Evolutionary conservation across 1,284 basidiomycete species (phyloP), one percentile per base, ranked within the genome.

Genomic region (Trametes polyzona): DNA sequence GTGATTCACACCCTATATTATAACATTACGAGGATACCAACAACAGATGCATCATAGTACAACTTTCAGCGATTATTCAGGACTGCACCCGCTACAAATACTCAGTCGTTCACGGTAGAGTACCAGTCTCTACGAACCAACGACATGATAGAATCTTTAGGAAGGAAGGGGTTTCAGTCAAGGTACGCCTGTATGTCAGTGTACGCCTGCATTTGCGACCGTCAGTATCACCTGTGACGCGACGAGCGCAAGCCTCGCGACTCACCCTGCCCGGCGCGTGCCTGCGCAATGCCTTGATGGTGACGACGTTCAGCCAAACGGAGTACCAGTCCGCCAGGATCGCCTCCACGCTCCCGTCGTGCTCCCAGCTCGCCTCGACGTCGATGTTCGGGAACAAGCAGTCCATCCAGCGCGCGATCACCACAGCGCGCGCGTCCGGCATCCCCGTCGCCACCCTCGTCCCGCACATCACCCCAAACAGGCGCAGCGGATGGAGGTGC

Each of bases 261-360:
- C 43, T 5, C 43, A 46, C 43, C 30, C 30, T 21, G 19, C 43
- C 43, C 16, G 43, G 43, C n/a, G 42, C 29, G 8, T 4, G 32
- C 27, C 19, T 44, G 7, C 51, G 51, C 17, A 53, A 27, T 11
- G 37, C 48, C 39, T 52, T 59, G 27, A 44, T 36, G 26, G 44
- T 27, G 4, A 33, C 26, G 24, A 59, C 35, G 17, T 53, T 46
- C 36, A 54, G 39, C 57, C 57, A 55, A 2, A 59, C 39, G 43
- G 42, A n/a, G 43, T 59, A 59, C 57, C 57, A 55, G 44, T 59
- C 57, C 23, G 32, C 40, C 49, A 51, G 23, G 7, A 55, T 29
- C 33, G 46, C n/a, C 21, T 55, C 49, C 7, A 47, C 40, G 8
- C 52, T 52, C 27, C 30, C 44, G 26, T 54, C 53, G 12, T 47